These are phyloP conservation scores for Ophiostoma sp. DNA, from an alignment of 2,329 filamentous ascomycete species.

Conservation along the genomic window DNA sequence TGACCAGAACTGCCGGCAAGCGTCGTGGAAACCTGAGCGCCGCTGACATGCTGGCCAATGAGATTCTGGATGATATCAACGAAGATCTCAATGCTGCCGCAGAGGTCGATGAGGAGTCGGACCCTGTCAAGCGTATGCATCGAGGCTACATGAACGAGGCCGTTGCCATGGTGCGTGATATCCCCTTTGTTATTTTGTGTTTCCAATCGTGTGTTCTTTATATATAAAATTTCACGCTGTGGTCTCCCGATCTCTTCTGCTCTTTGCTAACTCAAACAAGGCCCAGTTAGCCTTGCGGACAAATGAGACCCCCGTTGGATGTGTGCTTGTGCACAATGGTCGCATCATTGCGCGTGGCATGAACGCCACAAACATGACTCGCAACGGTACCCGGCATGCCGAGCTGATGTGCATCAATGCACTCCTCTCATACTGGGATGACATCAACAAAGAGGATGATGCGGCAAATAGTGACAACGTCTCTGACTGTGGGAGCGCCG, in stretches of 20 bases:
- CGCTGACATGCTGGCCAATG: slow-evolving; percentile 27
- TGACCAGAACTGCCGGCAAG: slow-evolving; percentile 28
- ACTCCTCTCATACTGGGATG: slow-evolving; percentile 42
- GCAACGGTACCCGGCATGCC: slow-evolving; percentile 88
- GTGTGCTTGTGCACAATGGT: slow-evolving; percentile 78
- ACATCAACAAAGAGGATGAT: slow-evolving; percentile 30
- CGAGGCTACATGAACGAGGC: slow-evolving; percentile 75
- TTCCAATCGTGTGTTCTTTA: not conserved
- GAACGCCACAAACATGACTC: slow-evolving; percentile 91
- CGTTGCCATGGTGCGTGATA: slow-evolving; percentile 66
- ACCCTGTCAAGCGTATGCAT: slow-evolving; percentile 36
- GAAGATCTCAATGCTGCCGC: slow-evolving; percentile 29
- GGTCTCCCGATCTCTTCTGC: not conserved
- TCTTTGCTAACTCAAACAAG: slow-evolving; percentile 40
- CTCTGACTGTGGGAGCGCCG: slow-evolving; percentile 35
- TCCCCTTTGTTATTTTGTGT: not conserved
- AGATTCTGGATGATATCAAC: slow-evolving; percentile 29
- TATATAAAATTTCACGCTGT: not conserved
- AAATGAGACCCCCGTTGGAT: slow-evolving; percentile 94
- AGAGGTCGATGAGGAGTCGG: slow-evolving; percentile 31
- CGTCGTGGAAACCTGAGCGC: slow-evolving; percentile 26
- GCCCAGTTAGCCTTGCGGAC: slow-evolving; percentile 76
- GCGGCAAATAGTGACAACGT: slow-evolving; percentile 35
- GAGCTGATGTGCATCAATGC: slow-evolving; percentile 81
- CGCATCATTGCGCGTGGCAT: slow-evolving; percentile 82